phyloP scores from a whole-genome alignment of 2,329 filamentous ascomycete genomes.

The Lachnellula subtilissima region DNA sequence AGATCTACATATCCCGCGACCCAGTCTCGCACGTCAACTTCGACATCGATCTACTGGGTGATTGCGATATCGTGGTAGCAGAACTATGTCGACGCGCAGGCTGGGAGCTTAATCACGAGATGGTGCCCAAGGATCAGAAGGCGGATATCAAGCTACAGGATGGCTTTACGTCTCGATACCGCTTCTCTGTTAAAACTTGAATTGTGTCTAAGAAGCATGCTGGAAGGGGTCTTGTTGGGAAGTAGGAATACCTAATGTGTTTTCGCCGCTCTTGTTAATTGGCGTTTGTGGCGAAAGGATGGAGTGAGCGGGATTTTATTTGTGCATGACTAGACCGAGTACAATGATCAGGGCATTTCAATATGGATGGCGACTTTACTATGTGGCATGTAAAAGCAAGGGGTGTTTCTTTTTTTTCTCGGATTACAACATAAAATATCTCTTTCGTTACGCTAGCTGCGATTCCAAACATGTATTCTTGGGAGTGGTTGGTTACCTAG shows the following conservation, averaged over 20 bases:
- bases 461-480: too few relatives aligned
- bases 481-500: too few relatives aligned
- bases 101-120: slow-evolving; percentile 77
- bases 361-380: too few relatives aligned
- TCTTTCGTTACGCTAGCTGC: too few relatives aligned
- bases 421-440: too few relatives aligned
- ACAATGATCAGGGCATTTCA: neutral
- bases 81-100: slow-evolving; percentile 78
- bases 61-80: slow-evolving; percentile 85
- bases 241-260: too few relatives aligned
- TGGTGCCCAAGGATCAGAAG: slow-evolving; percentile 66
- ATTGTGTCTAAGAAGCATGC: neutral
- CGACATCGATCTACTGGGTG: slow-evolving; percentile 91
- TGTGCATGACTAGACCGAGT: neutral
- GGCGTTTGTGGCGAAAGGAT: neutral
- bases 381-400: too few relatives aligned
- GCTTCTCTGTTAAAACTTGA: slow-evolving; percentile 31
- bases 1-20: slow-evolving; percentile 84
- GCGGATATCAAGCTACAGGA: slow-evolving; percentile 51
- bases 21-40: slow-evolving; percentile 88
- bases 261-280: too few relatives aligned
- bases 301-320: neutral
- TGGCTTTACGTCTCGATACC: slow-evolving; percentile 41
- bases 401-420: too few relatives aligned
- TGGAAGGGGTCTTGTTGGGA: too few relatives aligned